Evolutionary conservation across 768 basidiomycete species (phyloP), one percentile per base, ranked within the genome.

Genomic region (Leccinum incarnatum): DNA sequence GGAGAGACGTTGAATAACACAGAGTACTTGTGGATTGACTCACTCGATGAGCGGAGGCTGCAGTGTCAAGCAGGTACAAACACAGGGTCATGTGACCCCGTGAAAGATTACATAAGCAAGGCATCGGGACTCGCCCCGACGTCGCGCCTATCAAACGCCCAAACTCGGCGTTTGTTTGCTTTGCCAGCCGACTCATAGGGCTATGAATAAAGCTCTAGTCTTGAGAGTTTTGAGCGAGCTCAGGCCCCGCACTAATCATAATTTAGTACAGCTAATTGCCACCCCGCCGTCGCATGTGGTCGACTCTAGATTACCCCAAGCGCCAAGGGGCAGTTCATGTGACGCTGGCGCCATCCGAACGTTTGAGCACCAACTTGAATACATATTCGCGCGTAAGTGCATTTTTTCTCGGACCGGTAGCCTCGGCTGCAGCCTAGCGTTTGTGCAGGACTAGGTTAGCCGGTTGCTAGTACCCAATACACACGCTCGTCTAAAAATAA

Each of bases 41-140:
- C 32, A 29, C 25, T 47, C 58, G 34, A 62, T 52, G 29, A 42
- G 8, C 19, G 8, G 50, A 63, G 59, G 62, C 8, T 50, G 37
- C 15, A 12, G 34, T 25, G 25, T 23, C 58, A 70, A 70, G 69
- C n/a, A 67, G 29, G 34, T 3, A 52, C 62, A 70, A 70, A 67
- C 9, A 64, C 7, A 9, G 7, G 1, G 19, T 21, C 32, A 19
- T 11, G 12, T 34, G 27, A 40, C 32, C 32, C 32, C 1, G 5
- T 1, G 32, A 32, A 32, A 32, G 5, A 5, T 34, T 34, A 34
- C 12, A 34, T 34, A 34, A 34, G 10, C 30, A 11, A 30, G 29
- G 29, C 29, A 30, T 30, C 29, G 29, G 29, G 10, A 10, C 9
- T 10, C 9, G 29, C 11, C 30, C 30, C 30, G 11, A 32, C 11